phyloP scores from a whole-genome alignment of 1,284 basidiomycete genomes.

The Boletellus sp. region DNA sequence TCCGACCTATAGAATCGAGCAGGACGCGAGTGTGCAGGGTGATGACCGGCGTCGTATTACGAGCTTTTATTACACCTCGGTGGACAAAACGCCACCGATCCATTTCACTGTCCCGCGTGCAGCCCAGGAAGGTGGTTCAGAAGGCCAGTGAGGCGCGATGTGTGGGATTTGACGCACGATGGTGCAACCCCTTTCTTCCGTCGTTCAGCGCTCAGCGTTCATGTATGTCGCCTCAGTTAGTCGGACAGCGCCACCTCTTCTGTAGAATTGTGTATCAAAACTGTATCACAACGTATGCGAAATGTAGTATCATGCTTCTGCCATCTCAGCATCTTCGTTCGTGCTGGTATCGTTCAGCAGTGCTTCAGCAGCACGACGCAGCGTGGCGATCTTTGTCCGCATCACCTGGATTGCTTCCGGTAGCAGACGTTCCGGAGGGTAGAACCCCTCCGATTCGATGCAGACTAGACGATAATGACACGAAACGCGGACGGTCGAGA shows the following conservation, averaged over 20 bases:
- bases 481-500: neutral
- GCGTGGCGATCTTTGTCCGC: constrained; percentile 70
- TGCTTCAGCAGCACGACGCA: constrained; percentile 57
- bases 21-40: constrained; percentile 18
- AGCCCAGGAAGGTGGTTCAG: constrained; percentile 4
- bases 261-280: neutral
- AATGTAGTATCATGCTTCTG: constrained; percentile 6
- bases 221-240: no score
- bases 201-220: neutral
- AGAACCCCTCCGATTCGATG: constrained; percentile 88
- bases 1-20: constrained; percentile 30
- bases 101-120: constrained; percentile 28
- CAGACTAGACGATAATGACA: constrained; percentile 53
- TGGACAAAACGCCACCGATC: constrained; percentile 37
- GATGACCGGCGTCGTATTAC: constrained; percentile 34
- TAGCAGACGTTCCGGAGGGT: constrained; percentile 81
- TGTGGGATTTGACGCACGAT: neutral
- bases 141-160: constrained; percentile 5
- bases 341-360: constrained; percentile 38
- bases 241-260: no score
- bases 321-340: constrained; percentile 43
- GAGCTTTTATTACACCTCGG: constrained; percentile 37
- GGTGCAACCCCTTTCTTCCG: neutral
- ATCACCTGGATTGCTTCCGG: constrained; percentile 83
- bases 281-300: constrained; percentile 3